Conservation (phyloP, 1,284 basidiomycete genomes). For the Omphalotus olearius region DNA sequence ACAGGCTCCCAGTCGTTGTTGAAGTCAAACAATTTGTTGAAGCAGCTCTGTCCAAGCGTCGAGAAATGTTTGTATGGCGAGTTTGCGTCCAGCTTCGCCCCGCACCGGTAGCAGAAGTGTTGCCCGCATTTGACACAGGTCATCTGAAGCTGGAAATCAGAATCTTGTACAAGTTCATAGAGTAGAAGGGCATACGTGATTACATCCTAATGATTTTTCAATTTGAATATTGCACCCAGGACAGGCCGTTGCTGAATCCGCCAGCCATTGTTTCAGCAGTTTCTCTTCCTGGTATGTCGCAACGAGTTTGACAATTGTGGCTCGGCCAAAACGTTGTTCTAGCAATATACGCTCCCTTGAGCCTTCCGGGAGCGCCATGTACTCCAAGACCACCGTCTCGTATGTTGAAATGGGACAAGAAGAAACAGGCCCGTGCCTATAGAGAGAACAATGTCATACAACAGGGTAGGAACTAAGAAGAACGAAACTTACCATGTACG, state of each 20-base stretch:
- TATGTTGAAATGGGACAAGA: slow-evolving; percentile 61
- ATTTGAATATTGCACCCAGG: slow-evolving; percentile 65
- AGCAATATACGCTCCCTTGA: slow-evolving; percentile 43
- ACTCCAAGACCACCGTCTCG: slow-evolving; percentile 57
- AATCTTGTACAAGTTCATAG: slow-evolving; percentile 6
- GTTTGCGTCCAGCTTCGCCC: slow-evolving; percentile 38
- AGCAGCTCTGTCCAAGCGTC: slow-evolving; percentile 49
- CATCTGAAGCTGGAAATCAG: slow-evolving; percentile 44
- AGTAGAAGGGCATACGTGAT: slow-evolving; percentile 54
- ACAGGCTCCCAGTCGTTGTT: slow-evolving; percentile 50
- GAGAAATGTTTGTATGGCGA: slow-evolving; percentile 74
- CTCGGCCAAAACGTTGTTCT: slow-evolving; percentile 60
- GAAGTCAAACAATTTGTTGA: slow-evolving; percentile 63
- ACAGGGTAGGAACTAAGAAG: no score
- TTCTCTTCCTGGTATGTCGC: slow-evolving; percentile 60
- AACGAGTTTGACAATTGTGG: slow-evolving; percentile 53
- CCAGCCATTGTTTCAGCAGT: slow-evolving; percentile 62
- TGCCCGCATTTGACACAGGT: slow-evolving; percentile 62
- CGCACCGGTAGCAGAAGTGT: slow-evolving; percentile 81
- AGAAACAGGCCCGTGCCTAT: slow-evolving; percentile 71
- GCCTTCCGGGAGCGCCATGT: slow-evolving; percentile 48
- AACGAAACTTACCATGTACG: slow-evolving; percentile 54
- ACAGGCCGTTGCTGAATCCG: slow-evolving; percentile 59
- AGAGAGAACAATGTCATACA: slow-evolving; percentile 2
- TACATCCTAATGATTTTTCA: slow-evolving; percentile 75